Percentiles rank a stretch among this genome's conserved stretches.
Evolutionary conservation across 2,329 filamentous ascomycete genomes (phyloP).

Genomic region (Xylaria sp.): DNA sequence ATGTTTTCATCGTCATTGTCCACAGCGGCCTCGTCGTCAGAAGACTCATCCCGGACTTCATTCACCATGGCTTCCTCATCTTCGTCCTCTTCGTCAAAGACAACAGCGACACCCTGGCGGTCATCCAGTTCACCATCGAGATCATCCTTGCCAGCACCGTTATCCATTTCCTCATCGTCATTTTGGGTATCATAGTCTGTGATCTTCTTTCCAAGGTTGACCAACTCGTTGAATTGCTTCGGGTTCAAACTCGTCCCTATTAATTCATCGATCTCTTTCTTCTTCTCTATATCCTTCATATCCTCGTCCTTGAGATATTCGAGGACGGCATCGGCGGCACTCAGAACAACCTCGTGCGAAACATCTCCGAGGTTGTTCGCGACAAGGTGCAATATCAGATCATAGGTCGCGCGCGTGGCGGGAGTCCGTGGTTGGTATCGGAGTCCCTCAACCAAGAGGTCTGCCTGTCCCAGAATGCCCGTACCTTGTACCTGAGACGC

Average conservation of each 20-base stretch:
- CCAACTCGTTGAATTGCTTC: constrained; percentile 95
- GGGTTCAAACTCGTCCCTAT: constrained; percentile 83
- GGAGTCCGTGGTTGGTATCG: constrained; percentile 91
- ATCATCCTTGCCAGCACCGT: constrained; percentile 70
- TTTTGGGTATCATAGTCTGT: constrained; percentile 98
- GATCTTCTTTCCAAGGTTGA: constrained; percentile 98
- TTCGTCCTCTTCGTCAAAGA: constrained; percentile 92
- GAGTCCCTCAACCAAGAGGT: constrained; percentile 89
- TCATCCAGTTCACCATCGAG: constrained; percentile 87
- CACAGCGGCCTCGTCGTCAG: constrained; percentile 79
- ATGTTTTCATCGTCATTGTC: constrained; percentile 69
- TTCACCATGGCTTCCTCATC: constrained; percentile 82
- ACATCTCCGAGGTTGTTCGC: constrained; percentile 92
- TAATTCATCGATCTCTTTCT: constrained; percentile 95
- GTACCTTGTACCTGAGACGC: constrained; percentile 74
- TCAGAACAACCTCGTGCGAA: constrained; percentile 88
- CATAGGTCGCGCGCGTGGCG: constrained; percentile 91
- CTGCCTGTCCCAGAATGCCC: constrained; percentile 84
- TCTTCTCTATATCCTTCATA: constrained; percentile 97
- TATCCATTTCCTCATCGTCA: constrained; percentile 88
- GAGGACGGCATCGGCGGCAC: constrained; percentile 90
- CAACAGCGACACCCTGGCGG: constrained; percentile 94
- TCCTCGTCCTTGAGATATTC: constrained; percentile 95
- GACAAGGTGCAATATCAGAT: constrained; percentile 91
- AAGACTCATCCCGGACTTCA: constrained; percentile 89